Evolutionary conservation across 192 early-diverging fungal species (phyloP), one percentile per base, ranked within the genome.

Genomic region (Podila minutissima): DNA sequence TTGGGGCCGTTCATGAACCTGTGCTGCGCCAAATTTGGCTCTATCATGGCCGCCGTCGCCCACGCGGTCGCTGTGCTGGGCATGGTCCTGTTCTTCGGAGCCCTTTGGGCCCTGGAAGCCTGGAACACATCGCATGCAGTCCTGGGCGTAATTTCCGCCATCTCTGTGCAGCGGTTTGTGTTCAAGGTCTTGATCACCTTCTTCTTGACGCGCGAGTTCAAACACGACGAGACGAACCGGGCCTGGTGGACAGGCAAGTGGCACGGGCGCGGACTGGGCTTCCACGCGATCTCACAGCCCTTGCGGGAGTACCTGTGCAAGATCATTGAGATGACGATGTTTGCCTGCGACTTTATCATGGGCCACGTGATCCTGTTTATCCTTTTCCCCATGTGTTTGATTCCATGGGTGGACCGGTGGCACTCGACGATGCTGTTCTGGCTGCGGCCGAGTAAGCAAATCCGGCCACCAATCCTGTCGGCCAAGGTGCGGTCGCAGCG

Each of bases 211-310:
- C 89, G 94, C 51, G 94, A 95, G 84, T 91, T 94, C 86, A 92
- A 93, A 69, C 90, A 93, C 76, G 93, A 94, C 77, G 92, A 92
- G 83, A 87, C 92, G 22, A 95, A 95, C 73, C 86, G 91, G 55
- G 94, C 92, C 24, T 95, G 94, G 94, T 95, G 94, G 94, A 93
- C 93, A 9, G 94, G 94, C 22, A 88, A 90, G 65, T 95, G 94
- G 93, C 89, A 92, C 48, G 91, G 92, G 37, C 89, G 90, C 71
- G 92, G 90, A 51, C 85, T 94, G 82, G 92, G 93, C 64, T 58
- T 58, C 13, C 74, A 67, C 70, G 86, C 83, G 66, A 83, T 94
- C 49, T 90, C 90, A 26, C 91, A 93, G 76, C 92, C 93, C 8
- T 74, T 93, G 78, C 92, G 95, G 51, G 95, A 96, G 81, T 94